Conservation (phyloP, 768 basidiomycete genomes). For the Candolleomyces efflorescens region DNA sequence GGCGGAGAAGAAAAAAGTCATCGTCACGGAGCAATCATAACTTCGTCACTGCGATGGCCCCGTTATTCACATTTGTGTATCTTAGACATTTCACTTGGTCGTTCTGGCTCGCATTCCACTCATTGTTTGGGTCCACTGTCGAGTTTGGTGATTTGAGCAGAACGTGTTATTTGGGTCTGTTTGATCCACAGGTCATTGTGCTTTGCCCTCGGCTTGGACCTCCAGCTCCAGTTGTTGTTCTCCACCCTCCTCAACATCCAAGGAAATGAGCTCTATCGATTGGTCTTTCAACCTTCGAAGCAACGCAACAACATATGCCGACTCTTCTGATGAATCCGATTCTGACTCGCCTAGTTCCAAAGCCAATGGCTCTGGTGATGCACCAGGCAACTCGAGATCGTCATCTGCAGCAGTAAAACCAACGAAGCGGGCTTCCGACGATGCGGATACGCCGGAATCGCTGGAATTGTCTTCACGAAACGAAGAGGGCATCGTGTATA, state of each 20-base stretch:
- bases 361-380: neutral
- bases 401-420: neutral
- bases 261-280: neutral
- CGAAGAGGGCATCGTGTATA: slow-evolving; percentile 58
- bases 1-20: slow-evolving; percentile 85
- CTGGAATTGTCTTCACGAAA: slow-evolving; percentile 58
- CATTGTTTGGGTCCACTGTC: neutral
- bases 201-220: too few relatives aligned
- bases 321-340: neutral
- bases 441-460: neutral
- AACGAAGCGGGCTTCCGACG: neutral
- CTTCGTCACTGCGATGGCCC: neutral
- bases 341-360: neutral
- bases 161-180: too few relatives aligned
- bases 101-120: neutral
- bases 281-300: slow-evolving; percentile 6
- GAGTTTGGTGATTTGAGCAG: neutral
- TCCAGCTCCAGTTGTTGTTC: too few relatives aligned
- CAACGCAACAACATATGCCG: neutral
- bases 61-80: too few relatives aligned
- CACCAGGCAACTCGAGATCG: too few relatives aligned
- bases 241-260: neutral
- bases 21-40: slow-evolving; percentile 74
- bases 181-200: too few relatives aligned
- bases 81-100: neutral